Conservation (phyloP, 345 rosid species). For the Brassica carinata region DNA sequence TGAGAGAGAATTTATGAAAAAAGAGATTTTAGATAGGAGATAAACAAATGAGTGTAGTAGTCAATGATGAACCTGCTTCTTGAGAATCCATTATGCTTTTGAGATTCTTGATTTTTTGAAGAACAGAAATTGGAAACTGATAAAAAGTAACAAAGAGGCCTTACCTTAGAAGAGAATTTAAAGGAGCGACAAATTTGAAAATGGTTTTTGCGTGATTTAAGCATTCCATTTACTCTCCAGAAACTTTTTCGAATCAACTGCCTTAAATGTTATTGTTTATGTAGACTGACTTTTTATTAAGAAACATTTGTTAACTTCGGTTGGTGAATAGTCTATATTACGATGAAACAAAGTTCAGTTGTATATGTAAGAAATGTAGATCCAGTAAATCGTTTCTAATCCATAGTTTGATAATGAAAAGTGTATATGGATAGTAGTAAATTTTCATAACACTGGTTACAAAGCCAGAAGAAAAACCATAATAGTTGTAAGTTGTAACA, state of each 20-base stretch:
- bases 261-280: background rate
- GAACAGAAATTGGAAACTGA: background rate
- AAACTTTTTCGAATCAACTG: background rate
- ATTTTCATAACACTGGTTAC: background rate
- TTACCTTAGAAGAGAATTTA: background rate
- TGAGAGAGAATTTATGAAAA: background rate
- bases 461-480: too few species aligned
- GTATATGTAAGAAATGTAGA: background rate
- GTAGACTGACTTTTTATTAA: background rate
- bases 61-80: constrained; percentile 21
- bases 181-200: background rate
- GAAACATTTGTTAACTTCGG: background rate
- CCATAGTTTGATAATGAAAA: background rate
- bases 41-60: constrained; percentile 24
- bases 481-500: background rate
- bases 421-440: background rate
- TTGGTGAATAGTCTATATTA: background rate
- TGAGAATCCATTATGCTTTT: constrained; percentile 16
- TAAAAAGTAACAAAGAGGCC: background rate
- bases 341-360: background rate
- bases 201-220: constrained; percentile 5
- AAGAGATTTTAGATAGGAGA: background rate
- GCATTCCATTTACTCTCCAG: constrained; percentile 7
- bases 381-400: background rate
- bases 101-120: constrained; percentile 3